Conservation (phyloP, 371 early-diverging fungal species). For the Rhizopus delemar region DNA sequence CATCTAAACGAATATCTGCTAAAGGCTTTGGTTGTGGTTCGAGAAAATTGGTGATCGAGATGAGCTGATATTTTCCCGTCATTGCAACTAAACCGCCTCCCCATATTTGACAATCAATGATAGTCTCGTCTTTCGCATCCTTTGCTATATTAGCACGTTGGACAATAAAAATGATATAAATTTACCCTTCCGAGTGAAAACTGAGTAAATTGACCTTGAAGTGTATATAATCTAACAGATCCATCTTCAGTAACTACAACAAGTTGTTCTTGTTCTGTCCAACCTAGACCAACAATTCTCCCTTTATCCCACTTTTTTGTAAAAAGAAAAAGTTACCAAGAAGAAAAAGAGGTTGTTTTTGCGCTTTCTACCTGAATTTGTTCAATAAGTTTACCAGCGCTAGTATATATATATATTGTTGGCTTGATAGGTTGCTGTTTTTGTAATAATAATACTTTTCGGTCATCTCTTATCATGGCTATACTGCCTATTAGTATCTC, state of each 20-base stretch:
- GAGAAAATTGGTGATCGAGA: conserved; percentile 78
- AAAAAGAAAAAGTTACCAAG: too few species aligned
- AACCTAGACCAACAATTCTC: conserved; percentile 85
- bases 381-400: conserved; percentile 82
- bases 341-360: not conserved
- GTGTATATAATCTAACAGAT: conserved; percentile 77
- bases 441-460: conserved; percentile 73
- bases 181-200: conserved; percentile 82
- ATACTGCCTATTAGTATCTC: not conserved
- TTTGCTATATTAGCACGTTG: conserved; percentile 20
- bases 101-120: conserved; percentile 88
- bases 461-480: conserved; percentile 89
- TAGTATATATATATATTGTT: conserved; percentile 80
- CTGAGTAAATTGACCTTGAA: conserved; percentile 77
- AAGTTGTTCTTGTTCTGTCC: conserved; percentile 86
- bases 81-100: conserved; percentile 87
- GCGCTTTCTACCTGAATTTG: conserved; percentile 69
- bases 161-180: not conserved
- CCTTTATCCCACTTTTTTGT: conserved; percentile 82
- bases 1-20: conserved; percentile 74
- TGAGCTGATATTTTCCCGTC: conserved; percentile 78
- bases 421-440: conserved; percentile 76
- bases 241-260: conserved; percentile 90
- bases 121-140: conserved; percentile 79
- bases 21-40: conserved; percentile 83